phyloP scores from a whole-genome alignment of 345 rosid species.

The Lumnitzera littorea region DNA sequence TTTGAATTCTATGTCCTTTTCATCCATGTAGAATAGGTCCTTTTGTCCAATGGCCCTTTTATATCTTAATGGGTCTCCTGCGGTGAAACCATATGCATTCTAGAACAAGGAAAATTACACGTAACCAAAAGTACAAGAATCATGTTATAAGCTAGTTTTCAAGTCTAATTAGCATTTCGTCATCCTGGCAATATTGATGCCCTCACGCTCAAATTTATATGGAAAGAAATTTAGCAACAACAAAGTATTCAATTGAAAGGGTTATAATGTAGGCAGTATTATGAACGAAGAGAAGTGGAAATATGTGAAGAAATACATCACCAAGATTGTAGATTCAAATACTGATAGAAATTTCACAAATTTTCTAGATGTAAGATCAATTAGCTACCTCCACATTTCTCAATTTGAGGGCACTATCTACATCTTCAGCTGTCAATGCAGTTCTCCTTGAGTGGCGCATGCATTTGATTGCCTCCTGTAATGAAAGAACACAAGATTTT shows the following conservation, averaged over 20 bases:
- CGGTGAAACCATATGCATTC: conserved; percentile 39
- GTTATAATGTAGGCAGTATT: no score
- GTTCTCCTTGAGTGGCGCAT: conserved; percentile 85
- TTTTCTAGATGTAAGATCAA: neutral
- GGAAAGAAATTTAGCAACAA: no score
- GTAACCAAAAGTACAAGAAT: neutral
- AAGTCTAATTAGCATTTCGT: no score
- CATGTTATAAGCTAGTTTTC: no score
- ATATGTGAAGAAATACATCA: no score
- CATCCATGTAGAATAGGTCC: conserved; percentile 70
- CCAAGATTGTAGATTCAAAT: no score
- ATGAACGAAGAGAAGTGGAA: no score
- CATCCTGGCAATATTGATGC: no score
- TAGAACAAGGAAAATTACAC: conserved; percentile 7
- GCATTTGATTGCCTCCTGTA: conserved; percentile 84
- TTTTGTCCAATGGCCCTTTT: conserved; percentile 65
- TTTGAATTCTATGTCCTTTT: conserved; percentile 66
- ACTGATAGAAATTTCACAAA: neutral
- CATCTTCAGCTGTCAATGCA: conserved; percentile 54
- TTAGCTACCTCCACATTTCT: conserved; percentile 63
- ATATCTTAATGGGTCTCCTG: conserved; percentile 49
- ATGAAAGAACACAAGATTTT: neutral
- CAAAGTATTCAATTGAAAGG: no score
- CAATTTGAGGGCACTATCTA: conserved; percentile 65
- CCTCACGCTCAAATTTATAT: no score